Percentiles rank a stretch among this genome's conserved stretches.
phyloP scores from a whole-genome alignment of 129 eudicot genomes.

The Helianthus tuberosus region DNA sequence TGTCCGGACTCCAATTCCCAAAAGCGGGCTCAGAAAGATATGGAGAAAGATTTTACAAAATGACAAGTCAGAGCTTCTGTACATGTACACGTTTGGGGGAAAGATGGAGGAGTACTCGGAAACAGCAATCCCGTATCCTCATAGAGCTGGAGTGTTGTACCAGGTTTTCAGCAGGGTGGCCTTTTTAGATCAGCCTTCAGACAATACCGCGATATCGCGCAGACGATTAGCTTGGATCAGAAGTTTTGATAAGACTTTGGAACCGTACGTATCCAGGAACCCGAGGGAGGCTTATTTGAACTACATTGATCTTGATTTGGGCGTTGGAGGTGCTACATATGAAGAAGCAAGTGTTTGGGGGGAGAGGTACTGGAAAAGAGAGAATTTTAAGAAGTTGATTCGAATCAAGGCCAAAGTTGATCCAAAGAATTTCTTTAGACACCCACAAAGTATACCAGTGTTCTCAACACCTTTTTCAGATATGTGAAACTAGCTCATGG shows the following conservation, averaged over 20 bases:
- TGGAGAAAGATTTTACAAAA: no score
- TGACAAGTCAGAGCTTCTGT: not conserved
- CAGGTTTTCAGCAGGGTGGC: not conserved
- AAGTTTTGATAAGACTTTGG: constrained; percentile 4
- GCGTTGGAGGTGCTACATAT: no score
- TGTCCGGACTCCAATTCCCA: not conserved
- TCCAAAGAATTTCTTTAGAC: constrained; percentile 9
- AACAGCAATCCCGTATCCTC: not conserved
- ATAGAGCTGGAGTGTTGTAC: not conserved
- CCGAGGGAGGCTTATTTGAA: constrained; percentile 32
- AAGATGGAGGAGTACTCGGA: constrained; percentile 18
- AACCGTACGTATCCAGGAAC: constrained; percentile 29
- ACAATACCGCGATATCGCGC: constrained; percentile 1
- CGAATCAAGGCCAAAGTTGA: no score
- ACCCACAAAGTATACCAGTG: constrained; percentile 34
- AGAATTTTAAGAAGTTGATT: no score
- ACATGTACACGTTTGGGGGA: constrained; percentile 23
- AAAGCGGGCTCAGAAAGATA: no score
- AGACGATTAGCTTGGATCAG: constrained; percentile 11
- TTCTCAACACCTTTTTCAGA: not conserved
- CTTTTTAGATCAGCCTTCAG: constrained; percentile 1
- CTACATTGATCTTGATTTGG: no score
- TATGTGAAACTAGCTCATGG: not conserved
- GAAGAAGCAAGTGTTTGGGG: no score
- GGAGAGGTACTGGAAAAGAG: no score